A percentile compares a stretch with the other conserved stretches of the same genome.
Conservation (phyloP, 2,329 filamentous ascomycete genomes). For the Cryphonectria carpinicola region DNA sequence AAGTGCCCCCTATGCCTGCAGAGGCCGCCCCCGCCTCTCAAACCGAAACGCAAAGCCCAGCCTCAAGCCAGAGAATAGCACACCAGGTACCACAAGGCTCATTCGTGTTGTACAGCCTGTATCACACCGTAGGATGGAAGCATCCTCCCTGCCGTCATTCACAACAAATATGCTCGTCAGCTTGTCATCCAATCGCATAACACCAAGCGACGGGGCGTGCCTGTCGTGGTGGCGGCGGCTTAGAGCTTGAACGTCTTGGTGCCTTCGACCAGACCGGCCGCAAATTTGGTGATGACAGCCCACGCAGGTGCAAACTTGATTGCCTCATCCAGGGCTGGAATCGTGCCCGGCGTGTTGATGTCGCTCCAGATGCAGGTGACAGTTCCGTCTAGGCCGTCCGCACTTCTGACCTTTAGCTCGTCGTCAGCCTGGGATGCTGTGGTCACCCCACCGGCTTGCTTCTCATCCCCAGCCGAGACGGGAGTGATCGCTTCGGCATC, state of each 20-base stretch:
- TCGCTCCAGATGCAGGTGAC: conserved; percentile 89
- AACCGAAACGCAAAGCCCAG: not conserved
- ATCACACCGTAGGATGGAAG: not conserved
- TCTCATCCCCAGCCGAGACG: conserved; percentile 25
- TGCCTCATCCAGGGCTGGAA: conserved; percentile 85
- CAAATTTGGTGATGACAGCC: conserved; percentile 75
- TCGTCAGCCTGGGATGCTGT: conserved; percentile 24
- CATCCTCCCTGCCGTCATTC: not conserved
- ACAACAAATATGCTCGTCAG: not conserved
- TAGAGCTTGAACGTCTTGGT: conserved; percentile 68
- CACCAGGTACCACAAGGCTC: not conserved
- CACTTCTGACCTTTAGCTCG: conserved; percentile 39
- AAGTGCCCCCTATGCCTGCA: not conserved
- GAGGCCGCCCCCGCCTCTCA: not conserved
- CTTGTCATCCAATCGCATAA: not conserved
- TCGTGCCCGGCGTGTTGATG: conserved; percentile 69
- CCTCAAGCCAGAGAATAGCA: not conserved
- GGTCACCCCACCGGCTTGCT: conserved; percentile 15
- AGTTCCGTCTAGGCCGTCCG: conserved; percentile 57
- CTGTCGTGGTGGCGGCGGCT: conserved; percentile 24
- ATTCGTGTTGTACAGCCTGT: not conserved
- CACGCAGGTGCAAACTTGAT: conserved; percentile 77
- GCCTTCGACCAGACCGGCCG: conserved; percentile 81
- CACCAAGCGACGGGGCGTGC: not conserved
- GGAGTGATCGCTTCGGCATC: conserved; percentile 38